Base-by-base conservation (phyloP, 2,329 filamentous ascomycete species). In the Penicillium sp. region DNA sequence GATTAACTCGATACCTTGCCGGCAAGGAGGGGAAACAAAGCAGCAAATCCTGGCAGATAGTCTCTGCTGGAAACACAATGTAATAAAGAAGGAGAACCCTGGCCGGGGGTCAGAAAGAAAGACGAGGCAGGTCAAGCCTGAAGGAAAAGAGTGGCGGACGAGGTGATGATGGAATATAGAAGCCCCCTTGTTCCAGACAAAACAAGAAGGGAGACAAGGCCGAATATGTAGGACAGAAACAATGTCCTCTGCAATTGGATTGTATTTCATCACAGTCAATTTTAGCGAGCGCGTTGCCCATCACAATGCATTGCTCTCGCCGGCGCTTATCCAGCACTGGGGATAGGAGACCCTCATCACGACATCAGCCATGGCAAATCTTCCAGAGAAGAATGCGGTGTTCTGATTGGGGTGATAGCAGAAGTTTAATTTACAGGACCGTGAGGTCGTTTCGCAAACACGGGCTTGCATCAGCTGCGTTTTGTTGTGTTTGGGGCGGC, bases 1-100 rank as follows among this genome's bases (percentile, higher is more conserved):
- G n/a, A 45, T 31, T 45, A 45, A 31, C 42, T 29, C 26, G 26
- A 45, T 11, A 60, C 58, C 58, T 60, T 58, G 58, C 60, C 58
- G 29, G 60, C 60, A 61, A 64, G 62, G 55, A 54, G 24, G 28
- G 28, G 16, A 24, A 42, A 23, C 16, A 42, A 10, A 43, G 23
- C 24, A 40, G 2, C 21, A 40, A n/a, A 13, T n/a, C n/a, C n/a
- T n/a, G n/a, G n/a, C n/a, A n/a, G n/a, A n/a, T n/a, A n/a, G n/a
- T n/a, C n/a, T n/a, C n/a, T n/a, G n/a, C n/a, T n/a, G n/a, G n/a
- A n/a, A n/a, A n/a, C n/a, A n/a, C n/a, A 52, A 55, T 50, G 24
- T 16, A 16, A 42, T 47, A 47, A 56, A 56, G 37, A 51, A 49
- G 16, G 26, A 18, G 21, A 21, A 37, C 42, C 48, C 51, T 54